A percentile compares a stretch with the other conserved stretches of the same genome.
phyloP scores from a whole-genome alignment of 2,329 filamentous ascomycete species.

The Cytospora chrysosperma region DNA sequence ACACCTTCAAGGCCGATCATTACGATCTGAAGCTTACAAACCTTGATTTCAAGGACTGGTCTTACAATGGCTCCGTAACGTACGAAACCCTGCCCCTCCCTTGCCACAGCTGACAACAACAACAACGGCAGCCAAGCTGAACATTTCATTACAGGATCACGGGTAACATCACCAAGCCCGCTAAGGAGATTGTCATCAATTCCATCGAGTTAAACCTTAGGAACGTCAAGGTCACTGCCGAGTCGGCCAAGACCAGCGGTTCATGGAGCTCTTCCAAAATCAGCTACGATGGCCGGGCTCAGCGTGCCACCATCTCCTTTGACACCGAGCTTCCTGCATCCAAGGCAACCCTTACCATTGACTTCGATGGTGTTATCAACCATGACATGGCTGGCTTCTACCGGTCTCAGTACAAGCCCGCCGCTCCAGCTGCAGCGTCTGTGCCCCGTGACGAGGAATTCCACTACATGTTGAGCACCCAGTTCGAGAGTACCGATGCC shows the following conservation, averaged over 20 bases:
- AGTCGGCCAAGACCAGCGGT: constrained; percentile 57
- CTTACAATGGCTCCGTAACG: constrained; percentile 78
- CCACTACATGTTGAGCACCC: constrained; percentile 84
- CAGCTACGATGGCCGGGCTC: constrained; percentile 77
- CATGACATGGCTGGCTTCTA: constrained; percentile 99
- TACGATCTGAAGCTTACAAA: constrained; percentile 82
- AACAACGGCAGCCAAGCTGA: constrained; percentile 1
- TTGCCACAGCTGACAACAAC: constrained; percentile 4
- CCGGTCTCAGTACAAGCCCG: constrained; percentile 77
- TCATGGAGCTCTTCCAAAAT: constrained; percentile 64
- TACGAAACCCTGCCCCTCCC: constrained; percentile 35
- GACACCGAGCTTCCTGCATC: constrained; percentile 64
- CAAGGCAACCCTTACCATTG: constrained; percentile 59
- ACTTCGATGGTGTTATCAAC: constrained; percentile 77
- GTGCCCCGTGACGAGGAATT: constrained; percentile 71
- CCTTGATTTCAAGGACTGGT: constrained; percentile 71
- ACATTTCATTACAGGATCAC: constrained; percentile 58
- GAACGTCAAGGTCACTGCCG: constrained; percentile 58
- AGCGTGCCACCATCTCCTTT: constrained; percentile 80
- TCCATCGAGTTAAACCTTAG: constrained; percentile 78
- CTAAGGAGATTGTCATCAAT: constrained; percentile 80
- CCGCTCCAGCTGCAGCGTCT: constrained; percentile 67
- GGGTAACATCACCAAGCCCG: constrained; percentile 67
- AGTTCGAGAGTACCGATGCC: constrained; percentile 96
- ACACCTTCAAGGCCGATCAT: constrained; percentile 74